Percentiles rank a stretch among this genome's conserved stretches.
These are phyloP conservation scores for Calocybe gangraenosa DNA, from an alignment of 768 basidiomycete species.

Conservation along the genomic window DNA sequence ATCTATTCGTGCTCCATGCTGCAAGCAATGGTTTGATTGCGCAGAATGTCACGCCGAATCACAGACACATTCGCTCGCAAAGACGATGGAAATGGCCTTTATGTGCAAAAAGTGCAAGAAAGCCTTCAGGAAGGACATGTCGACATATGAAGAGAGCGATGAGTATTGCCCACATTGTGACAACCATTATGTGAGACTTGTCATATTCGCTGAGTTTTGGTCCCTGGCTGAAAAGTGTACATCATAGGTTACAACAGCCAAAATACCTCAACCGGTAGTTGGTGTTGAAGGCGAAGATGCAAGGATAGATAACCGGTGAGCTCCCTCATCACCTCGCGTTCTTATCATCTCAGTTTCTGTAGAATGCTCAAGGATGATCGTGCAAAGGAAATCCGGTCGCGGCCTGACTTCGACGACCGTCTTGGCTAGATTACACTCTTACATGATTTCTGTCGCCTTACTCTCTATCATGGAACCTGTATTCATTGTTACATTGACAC, in stretches of 20 bases:
- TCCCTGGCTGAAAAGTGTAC: neutral
- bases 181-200: conserved; percentile 86
- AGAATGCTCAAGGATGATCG: conserved; percentile 93
- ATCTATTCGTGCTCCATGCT: conserved; percentile 93
- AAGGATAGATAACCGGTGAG: conserved; percentile 80
- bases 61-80: conserved; percentile 66
- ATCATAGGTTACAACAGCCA: conserved; percentile 83
- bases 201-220: neutral
- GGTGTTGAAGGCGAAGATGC: conserved; percentile 92
- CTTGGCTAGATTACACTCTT: conserved; percentile 13
- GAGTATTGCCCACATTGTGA: conserved; percentile 99
- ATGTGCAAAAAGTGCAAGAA: conserved; percentile 65
- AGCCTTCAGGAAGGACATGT: conserved; percentile 96
- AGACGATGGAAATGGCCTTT: conserved; percentile 65
- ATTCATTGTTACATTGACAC: neutral
- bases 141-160: conserved; percentile 89
- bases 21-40: conserved; percentile 98
- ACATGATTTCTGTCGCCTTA: conserved; percentile 2
- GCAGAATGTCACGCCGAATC: conserved; percentile 90
- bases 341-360: neutral
- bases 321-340: conserved; percentile 1
- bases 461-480: conserved; percentile 1
- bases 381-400: conserved; percentile 45
- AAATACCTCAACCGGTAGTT: conserved; percentile 80
- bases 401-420: conserved; percentile 28